Evolutionary conservation across 768 basidiomycete genomes (phyloP), one percentile per base, ranked within the genome.

Genomic region (Imleria badia): DNA sequence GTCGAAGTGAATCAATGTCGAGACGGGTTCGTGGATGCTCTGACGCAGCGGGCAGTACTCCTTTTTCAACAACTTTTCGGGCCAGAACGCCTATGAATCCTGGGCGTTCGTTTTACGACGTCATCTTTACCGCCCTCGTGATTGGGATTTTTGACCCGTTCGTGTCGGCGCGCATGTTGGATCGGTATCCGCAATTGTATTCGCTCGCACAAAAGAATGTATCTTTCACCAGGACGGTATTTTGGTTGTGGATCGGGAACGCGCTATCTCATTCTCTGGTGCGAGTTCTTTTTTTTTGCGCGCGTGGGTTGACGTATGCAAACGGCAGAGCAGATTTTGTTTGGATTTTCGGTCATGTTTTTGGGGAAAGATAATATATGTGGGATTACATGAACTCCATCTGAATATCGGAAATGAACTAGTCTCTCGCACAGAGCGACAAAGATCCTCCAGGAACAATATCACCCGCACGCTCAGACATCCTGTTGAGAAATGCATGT

Each of bases 101-200:
- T 99, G 97, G 97, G 96, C 97, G 8, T 65, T 94, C 97, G 1
- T 80, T 95, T 65, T 98, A 97, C 78, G 96, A 97, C 68, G 93
- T 98, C 63, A 71, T 97, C 45, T 98, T 98, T 77, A 96, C 96
- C 38, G 83, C 98, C 34, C 80, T 99, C 2, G 97, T 99, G 50
- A 96, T 99, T 61, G 97, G 97, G 35, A 81, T 99, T 44, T 98
- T 98, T 67, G 97, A 98, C 71, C 97, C 98, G 65, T 98, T 98
- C 61, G 97, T 98, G 45, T 95, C 93, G 3, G 97, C 97, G 4
- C 84, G 97, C 22, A 91, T 98, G 72, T 77, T 99, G 58, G 96
- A 98, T 69, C 85, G 95, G 38, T 99, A 99, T 70, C 97, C 97
- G 1, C 97, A 99, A 65, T 76, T 98, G 34, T 99, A 99, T 72